Evolutionary conservation across 352 stramenopile species (phyloP).

Genomic region (Phytopythium aichiense): DNA sequence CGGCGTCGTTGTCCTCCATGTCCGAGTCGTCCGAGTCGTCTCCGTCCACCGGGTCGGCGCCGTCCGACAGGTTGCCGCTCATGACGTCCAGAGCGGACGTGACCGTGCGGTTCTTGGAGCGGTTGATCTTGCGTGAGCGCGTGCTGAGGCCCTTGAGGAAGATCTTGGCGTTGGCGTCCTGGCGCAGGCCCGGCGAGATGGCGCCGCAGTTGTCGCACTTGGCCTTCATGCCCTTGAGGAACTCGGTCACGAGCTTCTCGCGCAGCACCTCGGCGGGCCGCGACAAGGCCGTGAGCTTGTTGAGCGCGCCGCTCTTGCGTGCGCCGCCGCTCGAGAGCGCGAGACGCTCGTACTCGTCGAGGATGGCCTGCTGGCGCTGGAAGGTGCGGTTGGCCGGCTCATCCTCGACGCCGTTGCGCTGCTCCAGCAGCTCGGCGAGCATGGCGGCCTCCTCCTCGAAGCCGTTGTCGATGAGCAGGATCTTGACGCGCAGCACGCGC

Average conservation of each 20-base stretch:
- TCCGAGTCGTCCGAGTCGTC: slow-evolving; percentile 77
- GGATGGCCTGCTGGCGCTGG: slow-evolving; percentile 79
- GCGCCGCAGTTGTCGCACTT: slow-evolving; percentile 98
- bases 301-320: slow-evolving; percentile 20
- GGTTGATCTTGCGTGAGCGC: slow-evolving; percentile 76
- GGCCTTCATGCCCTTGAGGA: slow-evolving; percentile 90
- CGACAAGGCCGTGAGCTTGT: slow-evolving; percentile 33
- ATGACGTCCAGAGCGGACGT: slow-evolving; percentile 81
- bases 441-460: slow-evolving; percentile 76
- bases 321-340: slow-evolving; percentile 46
- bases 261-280: slow-evolving; percentile 69
- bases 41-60: slow-evolving; percentile 24
- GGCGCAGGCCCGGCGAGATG: slow-evolving; percentile 93
- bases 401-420: slow-evolving; percentile 85
- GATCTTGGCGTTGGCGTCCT: slow-evolving; percentile 97
- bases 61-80: slow-evolving; percentile 62
- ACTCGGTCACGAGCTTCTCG: slow-evolving; percentile 83
- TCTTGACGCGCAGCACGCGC: slow-evolving; percentile 86
- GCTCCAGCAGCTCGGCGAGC: slow-evolving; percentile 77
- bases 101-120: slow-evolving; percentile 79
- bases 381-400: slow-evolving; percentile 66
- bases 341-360: slow-evolving; percentile 88
- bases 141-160: slow-evolving; percentile 92
- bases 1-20: slow-evolving; percentile 45
- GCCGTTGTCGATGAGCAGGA: slow-evolving; percentile 90